phyloP scores from a whole-genome alignment of 2,329 filamentous ascomycete genomes.

The Arthrobotrys sphaeroides region DNA sequence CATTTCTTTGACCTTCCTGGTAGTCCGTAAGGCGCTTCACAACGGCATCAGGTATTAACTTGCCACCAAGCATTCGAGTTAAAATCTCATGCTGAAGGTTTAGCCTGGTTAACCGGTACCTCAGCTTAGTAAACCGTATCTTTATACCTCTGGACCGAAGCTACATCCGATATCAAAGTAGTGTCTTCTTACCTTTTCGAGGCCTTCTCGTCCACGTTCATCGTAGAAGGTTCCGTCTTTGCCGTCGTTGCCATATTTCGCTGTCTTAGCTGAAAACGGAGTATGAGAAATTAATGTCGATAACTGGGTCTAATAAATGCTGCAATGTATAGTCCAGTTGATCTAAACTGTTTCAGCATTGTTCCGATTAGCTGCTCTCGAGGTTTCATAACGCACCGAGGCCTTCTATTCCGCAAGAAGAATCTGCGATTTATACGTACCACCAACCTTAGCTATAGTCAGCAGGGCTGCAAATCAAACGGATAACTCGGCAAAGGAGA shows the following conservation, averaged over 20 bases:
- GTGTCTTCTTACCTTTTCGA: constrained; percentile 31
- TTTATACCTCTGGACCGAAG: not conserved
- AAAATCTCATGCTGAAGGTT: constrained; percentile 44
- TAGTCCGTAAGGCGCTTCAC: not conserved
- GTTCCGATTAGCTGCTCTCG: not conserved
- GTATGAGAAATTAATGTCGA: not conserved
- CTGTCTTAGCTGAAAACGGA: not conserved
- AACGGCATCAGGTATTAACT: constrained; percentile 15
- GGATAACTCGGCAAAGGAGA: constrained; percentile 26
- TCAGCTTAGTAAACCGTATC: not conserved
- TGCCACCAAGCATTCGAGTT: constrained; percentile 31
- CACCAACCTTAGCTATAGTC: not conserved
- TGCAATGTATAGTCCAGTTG: not conserved
- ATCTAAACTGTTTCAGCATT: not conserved
- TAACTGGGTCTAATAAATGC: not conserved
- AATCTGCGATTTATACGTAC: constrained; percentile 5
- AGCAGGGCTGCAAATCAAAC: not conserved
- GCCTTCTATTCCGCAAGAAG: too few species aligned
- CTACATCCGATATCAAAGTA: not conserved
- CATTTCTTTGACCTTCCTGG: not conserved
- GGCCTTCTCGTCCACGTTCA: constrained; percentile 41
- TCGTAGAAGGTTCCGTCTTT: constrained; percentile 22
- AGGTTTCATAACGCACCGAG: too few species aligned
- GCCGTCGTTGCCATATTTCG: constrained; percentile 18
- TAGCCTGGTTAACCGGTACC: not conserved